Evolutionary conservation across 768 basidiomycete species (phyloP).

Genomic region (Dioszegia hungarica): DNA sequence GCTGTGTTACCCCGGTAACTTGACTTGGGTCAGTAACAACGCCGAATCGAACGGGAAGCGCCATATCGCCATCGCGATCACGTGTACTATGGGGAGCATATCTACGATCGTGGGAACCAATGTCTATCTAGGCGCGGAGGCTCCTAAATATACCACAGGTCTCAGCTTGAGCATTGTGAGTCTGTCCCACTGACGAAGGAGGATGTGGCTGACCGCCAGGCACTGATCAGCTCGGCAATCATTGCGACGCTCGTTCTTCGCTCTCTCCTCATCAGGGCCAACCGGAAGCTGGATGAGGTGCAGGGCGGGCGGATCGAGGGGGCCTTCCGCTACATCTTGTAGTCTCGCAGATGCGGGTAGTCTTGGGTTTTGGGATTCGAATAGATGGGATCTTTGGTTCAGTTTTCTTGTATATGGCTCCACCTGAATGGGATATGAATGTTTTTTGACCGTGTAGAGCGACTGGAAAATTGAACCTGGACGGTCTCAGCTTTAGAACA

Average conservation of each 20-base stretch:
- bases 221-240: background rate
- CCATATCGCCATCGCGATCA: conserved; percentile 3
- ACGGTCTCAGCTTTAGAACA: too few relatives aligned
- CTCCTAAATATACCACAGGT: conserved; percentile 4
- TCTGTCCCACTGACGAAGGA: background rate
- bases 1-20: background rate
- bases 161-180: conserved; percentile 7
- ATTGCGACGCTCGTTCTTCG: background rate
- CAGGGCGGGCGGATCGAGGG: background rate
- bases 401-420: too few relatives aligned
- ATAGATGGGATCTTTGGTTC: too few relatives aligned
- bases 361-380: too few relatives aligned
- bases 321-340: background rate
- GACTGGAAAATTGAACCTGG: too few relatives aligned
- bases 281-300: background rate
- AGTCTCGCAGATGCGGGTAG: too few relatives aligned
- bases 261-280: background rate
- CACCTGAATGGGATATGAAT: too few relatives aligned
- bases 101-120: conserved; percentile 9
- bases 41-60: conserved; percentile 9
- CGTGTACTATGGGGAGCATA: conserved; percentile 4
- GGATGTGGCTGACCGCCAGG: background rate
- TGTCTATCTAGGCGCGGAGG: conserved; percentile 4
- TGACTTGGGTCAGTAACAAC: conserved; percentile 12
- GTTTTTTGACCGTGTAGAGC: too few relatives aligned